Percentiles rank a stretch among this genome's conserved stretches.
Conservation (phyloP, 352 stramenopile genomes). For the Phytophthora multivora region DNA sequence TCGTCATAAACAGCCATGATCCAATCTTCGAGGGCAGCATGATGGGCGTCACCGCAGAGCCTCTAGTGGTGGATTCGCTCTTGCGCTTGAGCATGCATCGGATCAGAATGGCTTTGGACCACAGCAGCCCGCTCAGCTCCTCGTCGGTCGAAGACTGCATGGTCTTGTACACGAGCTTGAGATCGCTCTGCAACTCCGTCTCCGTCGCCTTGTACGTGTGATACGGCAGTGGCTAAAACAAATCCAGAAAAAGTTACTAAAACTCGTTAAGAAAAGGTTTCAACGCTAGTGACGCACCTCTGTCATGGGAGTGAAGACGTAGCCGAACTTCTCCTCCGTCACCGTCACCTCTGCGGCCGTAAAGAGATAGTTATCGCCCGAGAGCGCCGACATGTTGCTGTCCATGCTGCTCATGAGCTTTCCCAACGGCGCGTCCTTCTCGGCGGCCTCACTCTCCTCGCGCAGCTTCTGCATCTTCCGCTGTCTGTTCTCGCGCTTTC, state of each 20-base stretch:
- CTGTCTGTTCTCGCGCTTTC: conserved; percentile 60
- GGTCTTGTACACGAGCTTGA: conserved; percentile 63
- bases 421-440: conserved; percentile 39
- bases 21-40: conserved; percentile 61
- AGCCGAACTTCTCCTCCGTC: conserved; percentile 78
- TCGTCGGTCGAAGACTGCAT: conserved; percentile 59
- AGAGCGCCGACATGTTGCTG: conserved; percentile 73
- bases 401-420: conserved; percentile 77
- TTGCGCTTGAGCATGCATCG: conserved; percentile 47
- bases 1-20: conserved; percentile 81
- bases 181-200: conserved; percentile 52
- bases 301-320: conserved; percentile 81
- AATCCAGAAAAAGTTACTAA: conserved; percentile 5
- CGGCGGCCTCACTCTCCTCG: conserved; percentile 48
- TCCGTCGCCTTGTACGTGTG: conserved; percentile 63
- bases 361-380: conserved; percentile 67
- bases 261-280: not conserved
- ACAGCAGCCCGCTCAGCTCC: conserved; percentile 67
- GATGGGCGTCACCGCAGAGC: conserved; percentile 18
- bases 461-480: conserved; percentile 62
- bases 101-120: conserved; percentile 76
- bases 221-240: conserved; percentile 52
- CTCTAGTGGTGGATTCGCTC: conserved; percentile 12
- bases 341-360: conserved; percentile 37
- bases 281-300: conserved; percentile 31